Evolutionary conservation across 805 yeast genomes (phyloP), one percentile per base, ranked within the genome.

Genomic region (Jamesozyma hellenica): DNA sequence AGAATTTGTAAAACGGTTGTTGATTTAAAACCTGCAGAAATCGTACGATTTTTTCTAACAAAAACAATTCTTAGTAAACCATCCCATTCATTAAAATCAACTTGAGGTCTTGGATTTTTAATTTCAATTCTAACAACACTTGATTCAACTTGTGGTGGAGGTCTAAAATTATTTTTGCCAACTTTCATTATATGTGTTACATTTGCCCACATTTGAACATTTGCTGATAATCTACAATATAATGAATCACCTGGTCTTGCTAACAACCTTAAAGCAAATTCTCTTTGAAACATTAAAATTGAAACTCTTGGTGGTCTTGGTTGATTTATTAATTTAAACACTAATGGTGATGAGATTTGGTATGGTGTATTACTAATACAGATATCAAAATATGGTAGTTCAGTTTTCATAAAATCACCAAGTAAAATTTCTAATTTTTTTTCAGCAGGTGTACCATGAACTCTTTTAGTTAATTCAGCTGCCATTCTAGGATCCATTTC

Each of bases 401-500:
- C 96, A 2, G 94, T 78, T 64, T 92, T 92, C 77, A 92, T 90
- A 60, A 87, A 88, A 65, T 92, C 98, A 15, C 98, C 98, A 47
- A 92, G 70, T 54, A 90, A 65, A 43, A 92, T 86, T 47, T 92
- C 97, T 41, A 92, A 69, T 59, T 87, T 88, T 64, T 85, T 86
- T 60, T 87, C 92, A 41, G 74, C 81, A 1, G 96, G 88, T n/a
- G 94, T 90, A 11, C 96, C 96, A 55, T 86, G 96, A 13, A 92
- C 97, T 68, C 98, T 80, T 61, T 92, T 92, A 10, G 96, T 86
- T 53, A 92, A 70, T 63, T 92, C 98, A 0, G 97, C 97, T 2
- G 97, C 98, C 98, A 92, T 92, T 66, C 96, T 72, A n/a, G 98
- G 98, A 65, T 92, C 98, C 86, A 88, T 88, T 66, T 92, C 98